Base-by-base conservation (phyloP, 495 filamentous ascomycete genomes). In the Penicillium verhagenii region DNA sequence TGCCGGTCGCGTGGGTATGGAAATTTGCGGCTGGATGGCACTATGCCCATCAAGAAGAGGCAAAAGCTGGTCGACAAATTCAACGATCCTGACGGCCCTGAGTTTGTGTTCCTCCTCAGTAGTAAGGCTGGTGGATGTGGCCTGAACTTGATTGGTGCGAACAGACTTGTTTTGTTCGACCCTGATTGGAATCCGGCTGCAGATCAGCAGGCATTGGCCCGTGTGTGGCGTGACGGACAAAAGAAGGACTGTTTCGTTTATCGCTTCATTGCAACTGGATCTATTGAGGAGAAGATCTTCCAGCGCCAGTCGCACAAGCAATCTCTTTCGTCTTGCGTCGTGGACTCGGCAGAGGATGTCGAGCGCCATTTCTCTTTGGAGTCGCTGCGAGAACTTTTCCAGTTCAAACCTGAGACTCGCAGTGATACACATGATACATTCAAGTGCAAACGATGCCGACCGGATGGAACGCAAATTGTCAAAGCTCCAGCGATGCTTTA, bases 231-330 rank as follows among this genome's bases (percentile, higher is more conserved):
- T 72, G 95, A 97, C 60, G 95, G 95, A 0, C 95, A 99, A 66
- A 97, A 96, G 80, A 99, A 99, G 64, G 92, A 97, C 66, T 97
- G 95, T 60, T 97, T 99, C 61, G 94, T 99, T 21, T 99, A 99
- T 74, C 90, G 95, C 26, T 97, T 99, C 76, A 97, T 99, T 59
- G 88, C 92, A 1, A 97, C 95, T 0, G 94, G 95, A 1, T 96
- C 94, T 0, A 99, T 99, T 65, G 94, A 99, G 66, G 94, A 99
- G 72, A 99, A 99, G 77, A 97, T 99, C 66, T 99, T 99, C 79
- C 95, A 97, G 72, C 85, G 94, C 6, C 94, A 99, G 66, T 94
- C 89, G 4, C 94, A 99, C 78, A 99, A 99, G 71, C 95, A 97
- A 70, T 93, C 90, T 0, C 80, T 99, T 5, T 96, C 91, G 0